Percentiles rank a stretch among this genome's conserved stretches.
These are phyloP conservation scores for Sarocladium oryzae DNA, from an alignment of 2,329 filamentous ascomycete species.

Conservation along the genomic window DNA sequence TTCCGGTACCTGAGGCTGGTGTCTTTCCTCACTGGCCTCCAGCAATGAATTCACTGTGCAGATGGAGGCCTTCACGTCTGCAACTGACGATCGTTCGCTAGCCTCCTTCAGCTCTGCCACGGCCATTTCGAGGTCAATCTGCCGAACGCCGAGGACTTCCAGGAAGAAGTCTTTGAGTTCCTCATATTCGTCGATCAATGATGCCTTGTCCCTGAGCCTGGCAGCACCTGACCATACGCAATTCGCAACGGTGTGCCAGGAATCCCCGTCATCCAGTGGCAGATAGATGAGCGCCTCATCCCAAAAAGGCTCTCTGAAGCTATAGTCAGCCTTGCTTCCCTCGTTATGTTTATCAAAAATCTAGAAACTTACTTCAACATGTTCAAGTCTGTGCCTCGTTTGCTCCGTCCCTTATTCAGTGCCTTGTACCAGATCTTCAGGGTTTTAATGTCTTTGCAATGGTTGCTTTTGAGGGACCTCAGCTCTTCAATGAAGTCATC, in stretches of 20 bases:
- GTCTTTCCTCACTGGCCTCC: background rate
- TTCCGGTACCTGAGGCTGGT: background rate
- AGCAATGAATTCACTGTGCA: constrained; percentile 3
- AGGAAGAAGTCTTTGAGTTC: constrained; percentile 19
- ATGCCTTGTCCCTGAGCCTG: constrained; percentile 14
- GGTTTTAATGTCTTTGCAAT: background rate
- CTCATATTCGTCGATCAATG: constrained; percentile 17
- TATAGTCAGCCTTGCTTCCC: background rate
- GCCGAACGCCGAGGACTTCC: constrained; percentile 16
- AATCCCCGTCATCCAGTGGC: background rate
- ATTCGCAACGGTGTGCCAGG: constrained; percentile 17
- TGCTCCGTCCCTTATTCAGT: background rate
- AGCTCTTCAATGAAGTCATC: background rate
- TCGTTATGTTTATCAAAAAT: background rate
- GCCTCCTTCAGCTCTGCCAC: constrained; percentile 16
- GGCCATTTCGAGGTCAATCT: constrained; percentile 18
- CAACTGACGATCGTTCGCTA: background rate
- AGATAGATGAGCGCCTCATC: constrained; percentile 8
- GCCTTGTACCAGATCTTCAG: background rate
- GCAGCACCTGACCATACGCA: constrained; percentile 22
- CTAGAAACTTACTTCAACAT: background rate
- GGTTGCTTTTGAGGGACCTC: background rate
- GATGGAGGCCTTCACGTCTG: background rate
- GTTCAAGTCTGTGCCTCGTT: background rate
- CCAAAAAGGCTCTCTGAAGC: background rate